phyloP scores from a whole-genome alignment of 208 protist genomes.

The Entamoeba nuttalli region DNA sequence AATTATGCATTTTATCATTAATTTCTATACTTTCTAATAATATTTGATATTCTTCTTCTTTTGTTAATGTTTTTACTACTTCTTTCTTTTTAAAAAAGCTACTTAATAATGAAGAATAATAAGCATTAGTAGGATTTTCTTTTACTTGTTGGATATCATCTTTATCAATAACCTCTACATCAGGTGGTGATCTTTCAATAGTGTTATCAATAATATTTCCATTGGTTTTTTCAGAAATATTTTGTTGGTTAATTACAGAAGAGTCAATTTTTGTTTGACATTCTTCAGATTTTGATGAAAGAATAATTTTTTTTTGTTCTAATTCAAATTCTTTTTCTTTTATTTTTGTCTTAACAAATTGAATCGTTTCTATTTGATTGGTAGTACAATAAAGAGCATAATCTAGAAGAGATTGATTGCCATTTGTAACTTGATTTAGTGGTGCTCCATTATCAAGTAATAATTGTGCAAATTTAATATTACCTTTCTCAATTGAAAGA shows the following conservation, averaged over 20 bases:
- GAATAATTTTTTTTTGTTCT: background rate
- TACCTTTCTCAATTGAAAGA: background rate
- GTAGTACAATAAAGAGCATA: background rate
- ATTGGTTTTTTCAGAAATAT: no score
- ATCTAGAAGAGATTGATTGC: background rate
- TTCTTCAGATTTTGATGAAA: no score
- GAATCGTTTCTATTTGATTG: background rate
- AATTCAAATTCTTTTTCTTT: background rate
- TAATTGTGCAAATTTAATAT: background rate
- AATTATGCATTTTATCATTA: background rate
- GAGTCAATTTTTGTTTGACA: no score
- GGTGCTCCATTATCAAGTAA: background rate
- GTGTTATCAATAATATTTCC: no score
- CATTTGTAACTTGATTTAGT: background rate
- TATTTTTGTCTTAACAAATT: background rate
- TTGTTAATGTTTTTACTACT: background rate
- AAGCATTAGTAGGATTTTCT: background rate
- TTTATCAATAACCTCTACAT: background rate
- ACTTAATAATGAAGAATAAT: background rate
- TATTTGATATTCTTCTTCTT: background rate
- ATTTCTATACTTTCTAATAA: background rate
- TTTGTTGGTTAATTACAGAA: no score
- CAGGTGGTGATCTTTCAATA: no score
- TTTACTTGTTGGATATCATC: background rate
- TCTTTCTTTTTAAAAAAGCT: background rate